Percentiles rank a stretch among this genome's conserved stretches.
phyloP scores from a whole-genome alignment of 345 rosid genomes.

The Eutrema japonicum region DNA sequence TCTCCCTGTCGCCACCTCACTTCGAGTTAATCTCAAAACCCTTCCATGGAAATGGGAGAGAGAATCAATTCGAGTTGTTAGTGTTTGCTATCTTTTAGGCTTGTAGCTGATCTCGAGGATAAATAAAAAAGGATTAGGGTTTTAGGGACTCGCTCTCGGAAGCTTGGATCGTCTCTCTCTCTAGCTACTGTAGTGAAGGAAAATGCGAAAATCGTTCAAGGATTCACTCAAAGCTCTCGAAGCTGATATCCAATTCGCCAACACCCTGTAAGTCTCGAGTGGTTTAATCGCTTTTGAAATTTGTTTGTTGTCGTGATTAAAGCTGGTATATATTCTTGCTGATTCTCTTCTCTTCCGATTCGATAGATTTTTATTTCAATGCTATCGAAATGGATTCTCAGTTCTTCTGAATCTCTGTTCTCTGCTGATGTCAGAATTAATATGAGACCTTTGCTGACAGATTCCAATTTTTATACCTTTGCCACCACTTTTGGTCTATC shows the following conservation, averaged over 20 bases:
- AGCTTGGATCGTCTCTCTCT: conserved; percentile 20
- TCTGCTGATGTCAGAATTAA: conserved; percentile 34
- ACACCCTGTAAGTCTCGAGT: conserved; percentile 65
- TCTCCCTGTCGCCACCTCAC: conserved; percentile 23
- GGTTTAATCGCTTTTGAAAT: background rate
- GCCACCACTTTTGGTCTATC: conserved; percentile 17
- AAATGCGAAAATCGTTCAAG: conserved; percentile 91
- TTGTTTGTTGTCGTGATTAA: background rate
- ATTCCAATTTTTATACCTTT: conserved; percentile 13
- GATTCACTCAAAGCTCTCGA: conserved; percentile 96
- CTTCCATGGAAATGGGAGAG: conserved; percentile 40
- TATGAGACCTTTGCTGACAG: conserved; percentile 29
- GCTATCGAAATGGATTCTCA: background rate
- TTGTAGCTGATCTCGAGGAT: conserved; percentile 12
- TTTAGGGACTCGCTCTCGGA: conserved; percentile 24
- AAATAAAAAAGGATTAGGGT: conserved; percentile 20
- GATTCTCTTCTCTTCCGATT: background rate
- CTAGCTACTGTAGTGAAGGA: conserved; percentile 1
- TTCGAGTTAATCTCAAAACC: conserved; percentile 17
- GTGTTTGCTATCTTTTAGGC: conserved; percentile 22
- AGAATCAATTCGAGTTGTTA: conserved; percentile 26
- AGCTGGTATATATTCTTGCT: background rate
- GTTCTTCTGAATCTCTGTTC: conserved; percentile 37
- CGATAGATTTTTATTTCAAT: background rate
- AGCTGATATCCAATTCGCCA: conserved; percentile 98